Conservation (phyloP, 2,329 filamentous ascomycete genomes). For the Macrophomina pseudophaseolina region DNA sequence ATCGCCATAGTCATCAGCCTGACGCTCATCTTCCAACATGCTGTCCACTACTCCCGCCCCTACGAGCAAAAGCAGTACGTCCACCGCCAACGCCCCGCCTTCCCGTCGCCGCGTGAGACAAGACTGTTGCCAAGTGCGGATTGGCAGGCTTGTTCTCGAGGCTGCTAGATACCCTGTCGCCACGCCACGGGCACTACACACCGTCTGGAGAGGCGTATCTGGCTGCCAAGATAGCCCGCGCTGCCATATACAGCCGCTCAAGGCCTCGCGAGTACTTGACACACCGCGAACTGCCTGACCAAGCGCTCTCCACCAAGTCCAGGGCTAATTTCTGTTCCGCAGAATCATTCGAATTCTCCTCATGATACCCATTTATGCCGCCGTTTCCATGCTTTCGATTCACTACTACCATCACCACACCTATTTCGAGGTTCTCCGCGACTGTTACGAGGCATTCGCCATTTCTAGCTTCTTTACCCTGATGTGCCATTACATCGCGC, state of each 20-base stretch:
- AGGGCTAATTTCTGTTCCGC: constrained; percentile 9
- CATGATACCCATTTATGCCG: constrained; percentile 83
- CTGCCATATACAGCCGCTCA: background rate
- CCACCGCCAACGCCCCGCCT: background rate
- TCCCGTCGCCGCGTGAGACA: background rate
- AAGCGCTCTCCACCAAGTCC: background rate
- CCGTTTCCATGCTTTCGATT: constrained; percentile 75
- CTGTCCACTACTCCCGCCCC: constrained; percentile 64
- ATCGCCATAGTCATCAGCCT: constrained; percentile 58
- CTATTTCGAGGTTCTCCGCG: constrained; percentile 80
- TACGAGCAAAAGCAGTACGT: constrained; percentile 65
- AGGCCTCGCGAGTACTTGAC: background rate
- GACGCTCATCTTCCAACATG: constrained; percentile 62
- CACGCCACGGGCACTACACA: background rate
- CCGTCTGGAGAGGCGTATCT: background rate
- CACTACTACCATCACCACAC: constrained; percentile 77
- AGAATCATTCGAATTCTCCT: constrained; percentile 87
- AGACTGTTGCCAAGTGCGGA: background rate
- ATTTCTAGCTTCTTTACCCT: constrained; percentile 87
- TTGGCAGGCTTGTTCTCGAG: constrained; percentile 3
- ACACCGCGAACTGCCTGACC: background rate
- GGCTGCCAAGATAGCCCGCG: background rate
- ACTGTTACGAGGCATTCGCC: constrained; percentile 89
- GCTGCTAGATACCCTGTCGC: background rate
- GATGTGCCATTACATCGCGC: constrained; percentile 79